These are phyloP conservation scores for Solanum okadae DNA, from an alignment of 257 asterid species.

Conservation along the genomic window DNA sequence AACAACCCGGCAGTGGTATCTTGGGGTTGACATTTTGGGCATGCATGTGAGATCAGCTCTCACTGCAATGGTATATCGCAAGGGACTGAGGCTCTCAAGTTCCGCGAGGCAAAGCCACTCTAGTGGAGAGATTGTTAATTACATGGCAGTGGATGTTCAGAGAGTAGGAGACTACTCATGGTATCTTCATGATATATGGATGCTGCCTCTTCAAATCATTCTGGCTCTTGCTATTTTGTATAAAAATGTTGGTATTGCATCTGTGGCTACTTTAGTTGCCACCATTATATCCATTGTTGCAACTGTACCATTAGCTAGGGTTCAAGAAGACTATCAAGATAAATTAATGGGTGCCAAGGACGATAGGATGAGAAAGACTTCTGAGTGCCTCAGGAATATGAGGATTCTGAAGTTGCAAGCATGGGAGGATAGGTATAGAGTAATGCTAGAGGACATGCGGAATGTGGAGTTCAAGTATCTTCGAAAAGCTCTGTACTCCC, in stretches of 20 bases:
- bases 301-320: slow-evolving; percentile 55
- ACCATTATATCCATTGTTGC: slow-evolving; percentile 58
- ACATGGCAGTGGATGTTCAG: slow-evolving; percentile 82
- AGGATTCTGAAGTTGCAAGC: slow-evolving; percentile 70
- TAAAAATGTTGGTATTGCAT: slow-evolving; percentile 68
- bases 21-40: slow-evolving; percentile 89
- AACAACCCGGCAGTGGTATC: slow-evolving; percentile 81
- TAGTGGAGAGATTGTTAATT: slow-evolving; percentile 61
- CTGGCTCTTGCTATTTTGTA: slow-evolving; percentile 66
- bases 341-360: slow-evolving; percentile 73
- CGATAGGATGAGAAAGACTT: slow-evolving; percentile 70
- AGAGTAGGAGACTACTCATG: slow-evolving; percentile 75
- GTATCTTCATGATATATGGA: slow-evolving; percentile 75
- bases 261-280: slow-evolving; percentile 56
- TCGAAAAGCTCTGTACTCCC: slow-evolving; percentile 59
- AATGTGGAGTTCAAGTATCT: slow-evolving; percentile 61
- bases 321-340: slow-evolving; percentile 64
- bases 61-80: slow-evolving; percentile 84
- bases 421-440: slow-evolving; percentile 70
- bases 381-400: slow-evolving; percentile 70
- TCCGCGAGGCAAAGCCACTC: slow-evolving; percentile 59
- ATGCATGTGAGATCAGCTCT: slow-evolving; percentile 93
- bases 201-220: slow-evolving; percentile 62
- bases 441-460: slow-evolving; percentile 60
- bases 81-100: slow-evolving; percentile 65